Evolutionary conservation across 148 eudicot genomes (phyloP), one percentile per base, ranked within the genome.

Genomic region (Heliosperma pusillum): DNA sequence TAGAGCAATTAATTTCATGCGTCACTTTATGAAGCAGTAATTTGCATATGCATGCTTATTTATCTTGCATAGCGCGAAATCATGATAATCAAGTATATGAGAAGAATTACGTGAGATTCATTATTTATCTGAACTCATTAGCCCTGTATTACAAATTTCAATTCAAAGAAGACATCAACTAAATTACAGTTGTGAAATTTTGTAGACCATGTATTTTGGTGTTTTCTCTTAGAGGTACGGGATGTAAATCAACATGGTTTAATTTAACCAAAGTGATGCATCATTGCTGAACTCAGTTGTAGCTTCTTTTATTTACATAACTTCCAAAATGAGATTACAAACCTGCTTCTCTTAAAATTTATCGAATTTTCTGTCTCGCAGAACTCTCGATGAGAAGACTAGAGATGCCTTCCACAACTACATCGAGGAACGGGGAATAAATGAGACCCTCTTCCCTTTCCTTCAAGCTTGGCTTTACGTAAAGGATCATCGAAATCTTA

Each of bases 391-490:
- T 73, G 89, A 87, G 78, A 79, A 74, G 75, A 77, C 88, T 78
- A 86, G 87, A 86, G 92, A 89, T 74, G 87, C 86, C 24, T 82
- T 91, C 75, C 92, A 91, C 76, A 79, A 80, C 57, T 87, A 78
- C 79, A 81, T 92, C 5, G 86, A 83, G 60, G 94, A 87, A 82
- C 84, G 92, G 73, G 94, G 97, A 26, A 86, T 92, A 80, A 83
- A 83, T 25, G 97, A 87, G 83, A 82, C 66, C 68, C 92, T 89
- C 25, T 92, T 89, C 52, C 91, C 92, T 33, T 92, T 89, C 70
- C 86, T 88, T 73, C 92, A 84, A 84, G 92, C 91, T 66, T 92
- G 97, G 97, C 88, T 88, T 30, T 92, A 88, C 26, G 89, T 89
- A 56, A 89, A 89, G 82, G 94, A 92, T 77, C 86, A 88, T 73